These are phyloP conservation scores for Endocladia muricata DNA, from an alignment of 31 red algal species.

Conservation along the genomic window DNA sequence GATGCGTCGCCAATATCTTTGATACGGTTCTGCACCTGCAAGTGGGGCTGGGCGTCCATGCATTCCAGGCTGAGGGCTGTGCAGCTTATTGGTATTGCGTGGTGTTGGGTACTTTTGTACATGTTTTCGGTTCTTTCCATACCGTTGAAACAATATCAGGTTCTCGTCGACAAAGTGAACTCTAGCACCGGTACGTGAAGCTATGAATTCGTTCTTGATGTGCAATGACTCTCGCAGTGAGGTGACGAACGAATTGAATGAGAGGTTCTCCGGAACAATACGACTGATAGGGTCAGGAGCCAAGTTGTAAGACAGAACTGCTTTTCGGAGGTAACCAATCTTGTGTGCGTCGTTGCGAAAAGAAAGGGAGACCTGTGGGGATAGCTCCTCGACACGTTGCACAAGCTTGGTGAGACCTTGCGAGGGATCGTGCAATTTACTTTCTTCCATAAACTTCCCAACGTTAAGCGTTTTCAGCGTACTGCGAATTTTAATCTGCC, in stretches of 20 bases:
- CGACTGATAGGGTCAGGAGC: neutral
- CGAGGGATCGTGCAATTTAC: neutral
- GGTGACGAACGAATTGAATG: neutral
- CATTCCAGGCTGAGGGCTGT: too few species aligned
- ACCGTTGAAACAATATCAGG: too few species aligned
- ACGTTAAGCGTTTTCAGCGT: slow-evolving; percentile 9
- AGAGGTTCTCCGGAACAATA: neutral
- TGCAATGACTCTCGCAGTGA: neutral
- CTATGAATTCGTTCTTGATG: neutral
- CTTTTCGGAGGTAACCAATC: neutral
- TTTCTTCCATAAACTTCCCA: slow-evolving; percentile 12
- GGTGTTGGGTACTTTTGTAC: too few species aligned
- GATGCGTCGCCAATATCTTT: too few species aligned
- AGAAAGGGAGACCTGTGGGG: neutral
- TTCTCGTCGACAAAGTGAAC: too few species aligned
- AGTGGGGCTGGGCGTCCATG: too few species aligned
- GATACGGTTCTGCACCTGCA: too few species aligned
- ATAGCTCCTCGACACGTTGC: neutral
- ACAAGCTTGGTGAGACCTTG: neutral
- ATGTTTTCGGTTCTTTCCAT: too few species aligned
- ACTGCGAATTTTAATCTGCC: neutral
- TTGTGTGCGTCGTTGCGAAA: slow-evolving; percentile 8
- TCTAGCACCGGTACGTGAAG: too few species aligned
- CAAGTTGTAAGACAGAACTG: neutral
- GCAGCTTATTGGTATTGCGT: too few species aligned